Evolutionary conservation across 768 basidiomycete genomes (phyloP), one percentile per base, ranked within the genome.

Genomic region (Tulasnella sp.): DNA sequence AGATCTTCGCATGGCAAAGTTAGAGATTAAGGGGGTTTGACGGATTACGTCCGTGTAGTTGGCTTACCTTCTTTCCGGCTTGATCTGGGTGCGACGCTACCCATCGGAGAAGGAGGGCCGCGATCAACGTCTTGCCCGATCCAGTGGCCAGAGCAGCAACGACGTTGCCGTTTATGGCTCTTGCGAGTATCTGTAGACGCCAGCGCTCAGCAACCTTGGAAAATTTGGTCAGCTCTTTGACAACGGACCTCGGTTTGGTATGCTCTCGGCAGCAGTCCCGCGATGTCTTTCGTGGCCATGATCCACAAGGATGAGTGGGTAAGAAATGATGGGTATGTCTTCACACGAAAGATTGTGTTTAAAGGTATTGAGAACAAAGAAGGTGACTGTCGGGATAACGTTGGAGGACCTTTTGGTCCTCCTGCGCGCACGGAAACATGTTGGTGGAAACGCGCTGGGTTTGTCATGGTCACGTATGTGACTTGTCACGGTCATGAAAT

Each of bases 101-200:
- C 89, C 89, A 92, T 80, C 89, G 89, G 76, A 94, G 89, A 72
- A 95, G 85, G 7, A 86, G 80, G 59, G 84, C 83, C 72, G 84
- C 85, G 77, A 88, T 86, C 73, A 84, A 81, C 7, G 87, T 88
- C 80, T 88, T 88, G n/a, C 77, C 77, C 1, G 75, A 75, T 7
- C 79, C 87, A 0, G 87, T 87, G 75, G 86, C 86, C 69, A 87
- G 81, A 5, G 84, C 87, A 19, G 86, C 86, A 74, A 87, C 86
- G 75, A 87, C 81, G 77, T 87, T 87, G 72, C 79, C 77, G 32
- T 84, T 78, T 74, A 82, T 82, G 1, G 87, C 86, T 5, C 83
- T 81, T 37, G 79, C 76, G 73, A 87, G 85, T 74, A 87, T 86
- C 75, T 87, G 66, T 22, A n/a, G 19, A 40, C 36, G 44, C 42